Base-by-base conservation (phyloP, 2,329 filamentous ascomycete species). In the Aspergillus thermomutatus region DNA sequence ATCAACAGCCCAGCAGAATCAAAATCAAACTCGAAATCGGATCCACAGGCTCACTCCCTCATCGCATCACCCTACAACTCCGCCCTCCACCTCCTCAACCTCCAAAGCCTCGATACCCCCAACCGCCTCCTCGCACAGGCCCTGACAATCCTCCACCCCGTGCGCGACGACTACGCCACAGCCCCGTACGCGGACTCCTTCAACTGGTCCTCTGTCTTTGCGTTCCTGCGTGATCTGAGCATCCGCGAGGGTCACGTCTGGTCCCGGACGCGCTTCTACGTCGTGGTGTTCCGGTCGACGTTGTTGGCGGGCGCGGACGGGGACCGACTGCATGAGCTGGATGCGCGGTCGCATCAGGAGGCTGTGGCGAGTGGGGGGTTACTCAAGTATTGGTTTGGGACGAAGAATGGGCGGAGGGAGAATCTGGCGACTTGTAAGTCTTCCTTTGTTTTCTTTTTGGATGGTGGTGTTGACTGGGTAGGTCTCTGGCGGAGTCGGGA, bases 381-480 rank as follows among this genome's bases (percentile, higher is more conserved):
- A 69, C 76, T 96, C 69, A 96, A 96, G 83, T 96, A 97, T 75
- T 96, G 92, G 91, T 96, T 95, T 72, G 91, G 91, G 2, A 80
- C 78, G 34, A 87, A 88, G 21, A 86, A 95, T 75, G 77, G 72
- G 46, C 80, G 88, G 52, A 82, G 88, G 60, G 80, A 85, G 68
- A 96, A 96, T 75, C 74, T 97, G 66, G 92, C 92, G 46, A 96
- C 92, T 50, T 92, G 87, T 86, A 69, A 69, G 80, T 75, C 26
- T 50, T 23, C 17, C 52, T 48, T 53, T 50, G 8, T 43, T 46
- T 45, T 26, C 21, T 62, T 14, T 19, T 9, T 43, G 1, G 28
- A 8, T 28, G 17, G 17, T 17, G 46, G 5, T 21, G 34, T 3
- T 17, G n/a, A 10, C 58, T 52, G 40, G 85, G 71, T 75, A 89